Conservation (phyloP, 2,329 filamentous ascomycete genomes). For the Rutstroemia sp. region DNA sequence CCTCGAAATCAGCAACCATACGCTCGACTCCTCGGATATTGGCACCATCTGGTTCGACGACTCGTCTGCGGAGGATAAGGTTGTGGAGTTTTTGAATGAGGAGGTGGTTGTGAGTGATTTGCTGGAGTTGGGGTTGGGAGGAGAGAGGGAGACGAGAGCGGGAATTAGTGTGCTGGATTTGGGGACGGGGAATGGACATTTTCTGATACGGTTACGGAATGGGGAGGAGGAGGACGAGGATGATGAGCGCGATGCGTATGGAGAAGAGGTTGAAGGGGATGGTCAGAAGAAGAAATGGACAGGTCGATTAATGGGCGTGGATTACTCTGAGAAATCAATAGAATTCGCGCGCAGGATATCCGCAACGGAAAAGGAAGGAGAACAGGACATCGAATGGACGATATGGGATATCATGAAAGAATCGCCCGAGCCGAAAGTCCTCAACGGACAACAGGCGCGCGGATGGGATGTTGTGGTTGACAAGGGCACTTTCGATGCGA, state of each 20-base stretch:
- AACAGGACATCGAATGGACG: slow-evolving; percentile 37
- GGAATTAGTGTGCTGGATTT: slow-evolving; percentile 69
- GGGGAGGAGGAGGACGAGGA: slow-evolving; percentile 13
- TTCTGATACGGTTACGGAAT: slow-evolving; percentile 74
- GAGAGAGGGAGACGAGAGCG: slow-evolving; percentile 9
- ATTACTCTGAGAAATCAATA: slow-evolving; percentile 75
- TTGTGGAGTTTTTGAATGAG: slow-evolving; percentile 51
- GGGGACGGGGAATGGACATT: slow-evolving; percentile 87
- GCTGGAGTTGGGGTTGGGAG: slow-evolving; percentile 13
- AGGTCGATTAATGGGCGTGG: slow-evolving; percentile 73
- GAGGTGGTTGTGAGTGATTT: slow-evolving; percentile 15
- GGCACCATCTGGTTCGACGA: slow-evolving; percentile 97
- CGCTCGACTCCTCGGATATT: slow-evolving; percentile 64
- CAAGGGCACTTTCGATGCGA: slow-evolving; percentile 96
- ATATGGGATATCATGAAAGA: slow-evolving; percentile 43
- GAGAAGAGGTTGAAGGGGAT: slow-evolving; percentile 36
- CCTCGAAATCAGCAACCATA: slow-evolving; percentile 63
- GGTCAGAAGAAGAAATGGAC: slow-evolving; percentile 38
- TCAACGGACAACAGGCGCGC: slow-evolving; percentile 11
- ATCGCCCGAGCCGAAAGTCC: slow-evolving; percentile 28
- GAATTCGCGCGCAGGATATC: slow-evolving; percentile 63
- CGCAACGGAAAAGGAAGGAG: not conserved
- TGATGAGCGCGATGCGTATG: slow-evolving; percentile 47
- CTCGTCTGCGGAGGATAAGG: slow-evolving; percentile 75
- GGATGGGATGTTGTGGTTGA: slow-evolving; percentile 92